phyloP scores from a whole-genome alignment of 1,284 basidiomycete genomes.

The Pulchroboletus neoregius region DNA sequence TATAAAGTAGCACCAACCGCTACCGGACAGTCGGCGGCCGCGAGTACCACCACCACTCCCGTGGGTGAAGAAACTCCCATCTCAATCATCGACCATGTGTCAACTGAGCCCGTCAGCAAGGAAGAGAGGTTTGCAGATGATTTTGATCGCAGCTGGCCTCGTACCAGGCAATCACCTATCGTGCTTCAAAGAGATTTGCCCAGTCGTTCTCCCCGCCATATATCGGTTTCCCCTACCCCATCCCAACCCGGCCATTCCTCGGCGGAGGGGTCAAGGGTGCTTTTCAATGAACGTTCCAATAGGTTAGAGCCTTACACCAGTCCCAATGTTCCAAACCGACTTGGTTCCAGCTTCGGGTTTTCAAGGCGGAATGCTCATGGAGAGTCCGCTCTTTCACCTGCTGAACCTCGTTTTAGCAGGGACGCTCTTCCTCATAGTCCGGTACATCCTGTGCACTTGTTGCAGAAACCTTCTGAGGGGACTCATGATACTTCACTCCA shows the following conservation, averaged over 20 bases:
- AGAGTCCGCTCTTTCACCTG: slow-evolving; percentile 41
- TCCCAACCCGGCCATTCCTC: slow-evolving; percentile 46
- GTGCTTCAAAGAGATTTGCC: slow-evolving; percentile 41
- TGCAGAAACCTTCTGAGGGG: slow-evolving; percentile 42
- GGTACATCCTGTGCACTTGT: slow-evolving; percentile 41
- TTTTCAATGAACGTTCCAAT: slow-evolving; percentile 92
- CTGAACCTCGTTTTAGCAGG: slow-evolving; percentile 43
- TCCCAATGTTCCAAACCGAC: slow-evolving; percentile 34
- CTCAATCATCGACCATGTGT: slow-evolving; percentile 23
- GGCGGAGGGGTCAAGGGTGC: slow-evolving; percentile 55
- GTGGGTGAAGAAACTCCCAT: slow-evolving; percentile 17
- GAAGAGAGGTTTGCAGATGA: slow-evolving; percentile 83
- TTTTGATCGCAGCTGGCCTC: slow-evolving; percentile 91
- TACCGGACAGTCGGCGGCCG: slow-evolving; percentile 26
- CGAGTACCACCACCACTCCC: slow-evolving; percentile 11
- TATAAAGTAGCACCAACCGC: slow-evolving; percentile 69
- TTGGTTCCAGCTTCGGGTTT: slow-evolving; percentile 31
- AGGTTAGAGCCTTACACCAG: slow-evolving; percentile 72
- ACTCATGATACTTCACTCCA: slow-evolving; percentile 16
- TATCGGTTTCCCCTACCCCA: slow-evolving; percentile 34
- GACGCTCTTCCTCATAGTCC: slow-evolving; percentile 44
- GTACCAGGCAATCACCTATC: slow-evolving; percentile 46
- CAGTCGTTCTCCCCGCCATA: slow-evolving; percentile 34
- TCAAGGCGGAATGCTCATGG: slow-evolving; percentile 44
- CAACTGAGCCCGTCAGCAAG: slow-evolving; percentile 47